Evolutionary conservation across 2,329 filamentous ascomycete species (phyloP).

Genomic region (Fusarium caatingaense): DNA sequence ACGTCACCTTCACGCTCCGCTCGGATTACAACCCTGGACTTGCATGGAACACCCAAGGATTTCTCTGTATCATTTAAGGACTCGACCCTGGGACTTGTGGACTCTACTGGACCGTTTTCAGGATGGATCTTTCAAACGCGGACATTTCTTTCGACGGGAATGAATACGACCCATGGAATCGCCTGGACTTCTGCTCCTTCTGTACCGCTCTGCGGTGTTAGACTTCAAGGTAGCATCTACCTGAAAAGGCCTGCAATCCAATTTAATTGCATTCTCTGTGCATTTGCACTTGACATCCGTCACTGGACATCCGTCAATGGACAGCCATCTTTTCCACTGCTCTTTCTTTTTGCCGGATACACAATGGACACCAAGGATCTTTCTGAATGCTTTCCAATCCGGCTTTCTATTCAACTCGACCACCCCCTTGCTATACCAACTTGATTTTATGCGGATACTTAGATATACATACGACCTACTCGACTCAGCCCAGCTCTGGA

Average conservation of each 20-base stretch:
- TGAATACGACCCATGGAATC: constrained; percentile 11
- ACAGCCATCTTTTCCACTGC: constrained; percentile 20
- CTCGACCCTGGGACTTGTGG: constrained; percentile 35
- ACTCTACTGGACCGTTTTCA: constrained; percentile 8
- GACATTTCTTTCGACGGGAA: constrained; percentile 31
- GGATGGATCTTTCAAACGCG: constrained; percentile 14
- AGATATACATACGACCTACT: constrained; percentile 1
- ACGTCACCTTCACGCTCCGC: constrained; percentile 25
- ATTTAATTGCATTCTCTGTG: constrained; percentile 49
- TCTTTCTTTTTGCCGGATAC: constrained; percentile 11
- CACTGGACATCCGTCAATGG: constrained; percentile 5
- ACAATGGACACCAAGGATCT: constrained; percentile 29
- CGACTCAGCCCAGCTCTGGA: constrained; percentile 11
- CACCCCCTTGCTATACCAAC: constrained; percentile 37
- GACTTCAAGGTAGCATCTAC: constrained; percentile 31
- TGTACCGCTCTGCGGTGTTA: constrained; percentile 27
- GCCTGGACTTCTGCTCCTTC: constrained; percentile 22
- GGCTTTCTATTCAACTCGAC: constrained; percentile 16
- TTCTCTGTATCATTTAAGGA: constrained; percentile 33
- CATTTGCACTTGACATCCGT: constrained; percentile 45
- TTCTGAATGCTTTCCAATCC: constrained; percentile 23
- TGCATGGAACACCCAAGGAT: constrained; percentile 30
- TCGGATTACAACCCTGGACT: constrained; percentile 44
- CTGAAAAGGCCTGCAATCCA: constrained; percentile 47
- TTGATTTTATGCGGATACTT: constrained; percentile 36